These are phyloP conservation scores for Hsuehochloa calcarea DNA, from an alignment of 176 grass and related monocot genomes.

Conservation along the genomic window DNA sequence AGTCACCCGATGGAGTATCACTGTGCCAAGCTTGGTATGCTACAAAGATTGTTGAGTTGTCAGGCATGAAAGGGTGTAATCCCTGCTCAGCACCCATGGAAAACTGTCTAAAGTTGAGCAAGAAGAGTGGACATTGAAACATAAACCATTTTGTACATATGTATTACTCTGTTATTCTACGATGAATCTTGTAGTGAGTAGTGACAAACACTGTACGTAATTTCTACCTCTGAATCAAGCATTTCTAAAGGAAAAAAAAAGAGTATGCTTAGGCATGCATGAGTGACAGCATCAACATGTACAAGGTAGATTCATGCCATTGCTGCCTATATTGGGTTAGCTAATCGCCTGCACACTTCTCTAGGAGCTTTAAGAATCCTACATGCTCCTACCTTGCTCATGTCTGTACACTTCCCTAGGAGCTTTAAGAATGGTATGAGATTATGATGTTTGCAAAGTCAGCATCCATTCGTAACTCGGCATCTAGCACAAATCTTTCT, in stretches of 20 bases:
- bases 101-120: too few relatives aligned
- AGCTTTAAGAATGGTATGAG: too few relatives aligned
- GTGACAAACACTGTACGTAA: neutral
- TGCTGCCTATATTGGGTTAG: neutral
- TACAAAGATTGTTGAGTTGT: too few relatives aligned
- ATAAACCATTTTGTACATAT: neutral
- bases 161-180: neutral
- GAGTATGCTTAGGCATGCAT: conserved; percentile 24
- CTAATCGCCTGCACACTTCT: conserved; percentile 33
- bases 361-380: conserved; percentile 23
- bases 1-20: too few relatives aligned
- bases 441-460: neutral
- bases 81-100: too few relatives aligned
- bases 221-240: neutral
- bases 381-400: neutral
- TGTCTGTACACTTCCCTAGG: too few relatives aligned
- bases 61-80: too few relatives aligned
- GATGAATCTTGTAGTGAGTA: neutral
- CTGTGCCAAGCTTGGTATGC: too few relatives aligned
- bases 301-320: neutral
- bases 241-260: neutral
- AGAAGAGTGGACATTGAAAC: too few relatives aligned
- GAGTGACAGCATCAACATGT: neutral
- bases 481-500: neutral
- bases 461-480: neutral